Evolutionary conservation across 2,329 filamentous ascomycete genomes (phyloP), one percentile per base, ranked within the genome.

Genomic region (Aspergillus floridensis): DNA sequence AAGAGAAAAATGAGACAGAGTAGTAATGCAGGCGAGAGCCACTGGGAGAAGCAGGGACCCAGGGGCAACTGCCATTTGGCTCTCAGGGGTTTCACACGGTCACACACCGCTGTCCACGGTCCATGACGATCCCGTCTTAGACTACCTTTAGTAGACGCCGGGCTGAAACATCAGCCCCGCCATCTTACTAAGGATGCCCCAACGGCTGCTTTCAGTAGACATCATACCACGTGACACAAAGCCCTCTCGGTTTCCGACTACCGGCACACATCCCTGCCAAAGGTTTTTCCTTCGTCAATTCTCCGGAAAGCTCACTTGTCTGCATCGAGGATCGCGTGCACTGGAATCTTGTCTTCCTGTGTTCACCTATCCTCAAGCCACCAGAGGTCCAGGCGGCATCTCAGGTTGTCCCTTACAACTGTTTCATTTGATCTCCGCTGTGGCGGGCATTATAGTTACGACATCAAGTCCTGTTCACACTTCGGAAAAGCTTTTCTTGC

Each of bases 91-190:
- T 57, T 58, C 50, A 51, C 56, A 53, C n/a, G n/a, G 49, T 53
- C 53, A 59, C 53, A 63, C 53, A 63, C 61, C 59, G 53, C 59
- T 31, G 49, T 50, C 57, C 50, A 49, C 59, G 61, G 59, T 22
- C 48, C 53, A 59, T 61, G 59, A 29, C 47, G 59, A 59, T 63
- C 59, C 57, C 48, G 58, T 55, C 57, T 55, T 53, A 60, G 38
- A 7, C 38, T 35, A 35, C 32, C 32, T 35, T 35, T 12, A 16
- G 11, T 12, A 16, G 60, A 58, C 32, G 38, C 41, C 58, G 21
- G 52, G 46, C 53, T 60, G 58, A 60, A 60, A 60, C 58, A 57
- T 26, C 49, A 44, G 56, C 41, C 46, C 56, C 56, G 50, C 56
- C 41, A 16, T 35, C 11, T 53, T 53, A 44, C 38, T 44, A 44